Evolutionary conservation across 2,329 filamentous ascomycete species (phyloP), one percentile per base, ranked within the genome.

Genomic region (Cercospora zeae-maydis): DNA sequence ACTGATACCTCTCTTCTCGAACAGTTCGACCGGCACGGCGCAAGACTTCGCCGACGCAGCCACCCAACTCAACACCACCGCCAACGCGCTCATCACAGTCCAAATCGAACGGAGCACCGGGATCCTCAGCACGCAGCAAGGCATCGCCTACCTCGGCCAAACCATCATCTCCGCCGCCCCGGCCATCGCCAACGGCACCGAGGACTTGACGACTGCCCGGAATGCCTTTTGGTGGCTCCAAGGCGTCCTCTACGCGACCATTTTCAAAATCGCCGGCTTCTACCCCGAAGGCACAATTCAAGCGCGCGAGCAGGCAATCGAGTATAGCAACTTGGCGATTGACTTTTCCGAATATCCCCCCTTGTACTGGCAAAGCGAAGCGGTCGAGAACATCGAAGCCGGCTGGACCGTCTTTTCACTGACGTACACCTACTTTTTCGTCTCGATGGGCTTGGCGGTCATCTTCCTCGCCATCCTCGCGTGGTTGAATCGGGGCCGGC

Each of bases 381-480:
- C 53, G 6, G 19, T 33, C 1, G 51, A 60, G 13, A 65, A 65
- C 10, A 33, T 58, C 21, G 56, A 31, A 4, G 59, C 62, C 27
- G 30, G 55, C 1, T 62, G 27, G 21, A 37, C 51, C 1, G 63
- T 70, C 6, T 67, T 66, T 42, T 64, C 70, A 4, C 59, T 77
- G 13, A 72, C 75, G 0, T 69, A 68, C 27, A 54, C 61, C 1
- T 73, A 71, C 53, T 70, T 74, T 27, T 74, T 72, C 56, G 62
- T 74, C 27, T 51, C 69, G 11, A 69, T 71, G 54, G 72, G 70
- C 2, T 67, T 66, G 3, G 67, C 71, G 1, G 42, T 71, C 10
- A 67, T 76, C 24, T 66, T 74, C 13, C 71, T 69, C 61, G 66
- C 75, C 21, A 67, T 71, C 1, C 65, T 77, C 1, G 71, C 72